Base-by-base conservation (phyloP, 1,139 yeast species). In the Saccharomyces pastorianus region DNA sequence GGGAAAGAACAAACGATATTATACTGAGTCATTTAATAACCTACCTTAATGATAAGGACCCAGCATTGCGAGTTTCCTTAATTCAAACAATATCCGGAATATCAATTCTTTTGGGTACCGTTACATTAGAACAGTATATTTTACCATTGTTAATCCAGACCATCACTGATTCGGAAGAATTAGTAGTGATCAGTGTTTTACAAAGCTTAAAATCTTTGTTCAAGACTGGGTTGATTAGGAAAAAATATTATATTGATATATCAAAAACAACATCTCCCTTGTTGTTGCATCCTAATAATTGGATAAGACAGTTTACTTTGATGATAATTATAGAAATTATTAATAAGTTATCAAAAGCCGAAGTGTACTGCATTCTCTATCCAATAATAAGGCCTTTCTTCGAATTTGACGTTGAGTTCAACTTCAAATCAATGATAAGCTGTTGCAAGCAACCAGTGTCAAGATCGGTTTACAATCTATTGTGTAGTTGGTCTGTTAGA, bases 21-120 rank as follows among this genome's bases (percentile, higher is more conserved):
- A 83, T 95, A 14, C 71, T 95, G 50, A 91, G 96, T 47, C 99
- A 95, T 73, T 73, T 91, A 53, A 90, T 93, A 48, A 91, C 98
- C 0, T 95, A 90, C 64, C 72, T 95, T 57, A 95, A 95, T 67
- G 97, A 90, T 65, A 77, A 82, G 51, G 83, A 84, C 63, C 75
- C 85, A 2, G 79, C 82, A 29, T 73, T 93, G 27, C 76, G 95
- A 55, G 73, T 86, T 32, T 83, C 84, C 6, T 84, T 95, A 62
- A 81, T 91, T 48, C 79, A 84, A 42, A 78, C 89, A n/a, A 81
- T 91, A n/a, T 78, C 89, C 6, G 82, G 85, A 0, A 74, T 95
- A 27, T 88, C 95, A 0, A 82, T 91, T 1, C 85, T 81, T 64
- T 82, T 91, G 34, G 99, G 99, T 0, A 82, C 84, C 0, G 76